phyloP scores from a whole-genome alignment of 2,329 filamentous ascomycete genomes.

The Arachnomyces sp. region DNA sequence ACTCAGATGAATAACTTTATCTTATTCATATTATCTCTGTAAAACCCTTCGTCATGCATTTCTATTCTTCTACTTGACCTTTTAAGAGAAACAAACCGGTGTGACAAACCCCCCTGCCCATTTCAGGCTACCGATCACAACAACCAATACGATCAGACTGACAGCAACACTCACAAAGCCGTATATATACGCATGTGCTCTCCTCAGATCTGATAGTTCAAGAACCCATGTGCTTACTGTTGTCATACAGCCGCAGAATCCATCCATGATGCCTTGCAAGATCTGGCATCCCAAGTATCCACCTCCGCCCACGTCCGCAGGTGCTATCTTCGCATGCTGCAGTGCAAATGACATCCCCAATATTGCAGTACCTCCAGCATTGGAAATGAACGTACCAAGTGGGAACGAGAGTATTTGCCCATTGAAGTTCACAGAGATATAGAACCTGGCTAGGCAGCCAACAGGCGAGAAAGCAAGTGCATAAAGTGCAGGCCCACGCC shows the following conservation, averaged over 20 bases:
- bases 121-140: constrained; percentile 66
- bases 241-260: constrained; percentile 58
- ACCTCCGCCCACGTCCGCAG: constrained; percentile 35
- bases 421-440: constrained; percentile 62
- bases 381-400: constrained; percentile 72
- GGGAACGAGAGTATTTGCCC: constrained; percentile 58
- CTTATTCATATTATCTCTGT: no score
- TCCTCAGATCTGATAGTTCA: constrained; percentile 46
- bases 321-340: constrained; percentile 49
- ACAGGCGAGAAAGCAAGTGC: no score
- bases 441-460: no score
- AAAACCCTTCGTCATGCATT: no score
- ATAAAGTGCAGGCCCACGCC: no score
- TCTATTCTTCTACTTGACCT: no score
- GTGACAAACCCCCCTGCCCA: constrained; percentile 57
- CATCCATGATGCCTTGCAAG: constrained; percentile 55
- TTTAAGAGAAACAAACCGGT: constrained; percentile 9
- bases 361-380: constrained; percentile 64
- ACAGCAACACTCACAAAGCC: constrained; percentile 53
- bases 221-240: constrained; percentile 58
- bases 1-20: no score
- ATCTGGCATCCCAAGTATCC: constrained; percentile 57
- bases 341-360: constrained; percentile 69
- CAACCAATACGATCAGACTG: constrained; percentile 54
- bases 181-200: constrained; percentile 59